phyloP scores from a whole-genome alignment of 371 early-diverging fungal species.

The Actinomortierella ambigua region DNA sequence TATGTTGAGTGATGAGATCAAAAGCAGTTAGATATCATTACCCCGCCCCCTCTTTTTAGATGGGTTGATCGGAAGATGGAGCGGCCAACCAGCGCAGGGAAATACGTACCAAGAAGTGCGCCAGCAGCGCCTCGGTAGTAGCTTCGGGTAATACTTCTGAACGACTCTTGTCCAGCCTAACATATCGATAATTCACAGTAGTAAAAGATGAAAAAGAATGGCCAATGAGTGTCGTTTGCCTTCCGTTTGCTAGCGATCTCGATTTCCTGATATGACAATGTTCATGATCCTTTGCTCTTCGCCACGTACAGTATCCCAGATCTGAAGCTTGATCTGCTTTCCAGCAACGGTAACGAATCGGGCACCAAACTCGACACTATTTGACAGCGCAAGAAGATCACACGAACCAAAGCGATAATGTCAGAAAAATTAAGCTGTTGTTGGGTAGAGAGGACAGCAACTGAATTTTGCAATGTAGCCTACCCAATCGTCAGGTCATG shows the following conservation, averaged over 20 bases:
- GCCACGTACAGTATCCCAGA: slow-evolving; percentile 98
- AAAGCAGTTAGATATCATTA: background rate
- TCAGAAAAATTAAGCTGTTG: background rate
- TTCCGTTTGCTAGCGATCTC: background rate
- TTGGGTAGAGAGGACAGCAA: slow-evolving; percentile 5
- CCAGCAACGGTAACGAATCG: slow-evolving; percentile 78
- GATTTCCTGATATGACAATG: too few relatives aligned
- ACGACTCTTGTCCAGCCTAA: slow-evolving; percentile 93
- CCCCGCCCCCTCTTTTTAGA: background rate
- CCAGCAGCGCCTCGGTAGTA: slow-evolving; percentile 98
- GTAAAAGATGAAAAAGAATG: too few relatives aligned
- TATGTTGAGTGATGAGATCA: slow-evolving; percentile 11
- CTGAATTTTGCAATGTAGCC: slow-evolving; percentile 3
- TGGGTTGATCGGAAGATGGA: background rate
- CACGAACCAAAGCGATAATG: too few relatives aligned
- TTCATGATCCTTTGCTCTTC: slow-evolving; percentile 54
- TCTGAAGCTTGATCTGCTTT: slow-evolving; percentile 93
- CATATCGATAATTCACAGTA: too few relatives aligned
- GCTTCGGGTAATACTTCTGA: slow-evolving; percentile 94
- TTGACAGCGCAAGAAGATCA: too few relatives aligned
- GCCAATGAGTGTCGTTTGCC: slow-evolving; percentile 3
- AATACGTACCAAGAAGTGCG: slow-evolving; percentile 71
- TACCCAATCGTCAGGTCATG: slow-evolving; percentile 90
- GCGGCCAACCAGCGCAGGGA: background rate
- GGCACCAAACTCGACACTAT: slow-evolving; percentile 83